Evolutionary conservation across 495 filamentous ascomycete genomes (phyloP), one percentile per base, ranked within the genome.

Genomic region (Neohortaea acidophila): DNA sequence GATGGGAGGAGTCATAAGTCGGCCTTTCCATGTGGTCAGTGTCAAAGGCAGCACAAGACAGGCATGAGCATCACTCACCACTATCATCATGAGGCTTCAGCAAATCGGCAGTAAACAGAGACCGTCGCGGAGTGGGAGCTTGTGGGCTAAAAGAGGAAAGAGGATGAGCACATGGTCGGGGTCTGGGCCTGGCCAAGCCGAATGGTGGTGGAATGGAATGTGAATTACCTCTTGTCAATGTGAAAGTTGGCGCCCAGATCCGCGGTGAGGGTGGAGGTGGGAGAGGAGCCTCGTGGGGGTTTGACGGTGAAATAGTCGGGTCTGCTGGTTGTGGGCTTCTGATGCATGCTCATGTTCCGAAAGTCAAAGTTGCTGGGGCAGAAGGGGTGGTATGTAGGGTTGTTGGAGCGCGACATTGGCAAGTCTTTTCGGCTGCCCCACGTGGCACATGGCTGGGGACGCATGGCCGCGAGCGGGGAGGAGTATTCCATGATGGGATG

Each of bases 171-270:
- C 33, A 33, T n/a, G 38, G 33, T 44, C 47, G 28, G 24, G 19
- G 35, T 23, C 29, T 36, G 14, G 30, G 27, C 17, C 20, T 21
- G 17, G 21, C 36, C 26, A 43, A 38, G 41, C 44, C 27, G n/a
- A n/a, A n/a, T n/a, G n/a, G n/a, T n/a, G n/a, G n/a, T n/a, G n/a
- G n/a, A n/a, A n/a, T 41, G 47, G 39, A 51, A 51, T 44, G 49
- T 41, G 20, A 44, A 65, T 57, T 55, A 93, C 86, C 84, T 91
- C 47, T 77, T 77, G 54, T 93, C 85, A 52, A 93, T 77, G 48
- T 84, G 84, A 51, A 96, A 93, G 65, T 94, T 97, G 56, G 92
- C 84, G 30, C 85, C 94, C 49, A 94, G 68, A 58, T 96, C 89
- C 30, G 84, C 84, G 15, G 84, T 87, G 44, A 97, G 62, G 51